These are phyloP conservation scores for Linnemannia hyalina DNA, from an alignment of 192 early-diverging fungal species.

Conservation along the genomic window DNA sequence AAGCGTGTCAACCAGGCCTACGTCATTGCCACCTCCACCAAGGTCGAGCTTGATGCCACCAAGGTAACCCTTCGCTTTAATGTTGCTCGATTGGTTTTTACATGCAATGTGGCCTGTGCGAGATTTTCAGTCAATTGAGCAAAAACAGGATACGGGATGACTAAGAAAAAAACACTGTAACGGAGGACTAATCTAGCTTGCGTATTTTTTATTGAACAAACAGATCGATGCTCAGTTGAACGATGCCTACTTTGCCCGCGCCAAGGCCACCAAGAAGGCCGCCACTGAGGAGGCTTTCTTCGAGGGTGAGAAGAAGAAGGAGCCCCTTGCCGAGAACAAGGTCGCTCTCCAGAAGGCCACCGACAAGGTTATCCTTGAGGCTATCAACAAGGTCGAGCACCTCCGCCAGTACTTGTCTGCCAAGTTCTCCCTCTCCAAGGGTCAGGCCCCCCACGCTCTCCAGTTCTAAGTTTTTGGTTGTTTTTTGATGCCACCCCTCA, in stretches of 20 bases:
- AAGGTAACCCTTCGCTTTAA: constrained; percentile 57
- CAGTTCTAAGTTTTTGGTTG: constrained; percentile 85
- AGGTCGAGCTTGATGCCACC: constrained; percentile 88
- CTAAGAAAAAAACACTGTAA: not conserved
- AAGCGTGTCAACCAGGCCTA: constrained; percentile 99
- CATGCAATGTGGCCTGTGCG: constrained; percentile 9
- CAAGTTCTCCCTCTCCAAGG: constrained; percentile 94
- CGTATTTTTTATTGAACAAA: constrained; percentile 4
- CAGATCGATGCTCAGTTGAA: constrained; percentile 83
- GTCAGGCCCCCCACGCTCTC: constrained; percentile 95
- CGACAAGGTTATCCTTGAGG: constrained; percentile 87
- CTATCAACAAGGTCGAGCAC: constrained; percentile 86
- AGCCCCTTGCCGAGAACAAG: constrained; percentile 81
- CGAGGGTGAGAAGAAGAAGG: constrained; percentile 80
- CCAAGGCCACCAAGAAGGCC: constrained; percentile 79
- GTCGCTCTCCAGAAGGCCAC: constrained; percentile 92
- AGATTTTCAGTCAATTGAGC: not conserved
- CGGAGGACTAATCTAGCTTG: not conserved
- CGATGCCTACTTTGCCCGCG: constrained; percentile 95
- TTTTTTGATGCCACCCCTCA: not conserved
- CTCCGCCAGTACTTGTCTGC: constrained; percentile 91
- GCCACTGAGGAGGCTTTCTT: constrained; percentile 94
- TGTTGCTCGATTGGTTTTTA: not conserved
- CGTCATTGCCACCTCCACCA: constrained; percentile 99
- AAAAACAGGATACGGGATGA: not conserved